A percentile compares a stretch with the other conserved stretches of the same genome.
These are phyloP conservation scores for Xerocomellus dryophilus DNA, from an alignment of 768 basidiomycete genomes.

Conservation along the genomic window DNA sequence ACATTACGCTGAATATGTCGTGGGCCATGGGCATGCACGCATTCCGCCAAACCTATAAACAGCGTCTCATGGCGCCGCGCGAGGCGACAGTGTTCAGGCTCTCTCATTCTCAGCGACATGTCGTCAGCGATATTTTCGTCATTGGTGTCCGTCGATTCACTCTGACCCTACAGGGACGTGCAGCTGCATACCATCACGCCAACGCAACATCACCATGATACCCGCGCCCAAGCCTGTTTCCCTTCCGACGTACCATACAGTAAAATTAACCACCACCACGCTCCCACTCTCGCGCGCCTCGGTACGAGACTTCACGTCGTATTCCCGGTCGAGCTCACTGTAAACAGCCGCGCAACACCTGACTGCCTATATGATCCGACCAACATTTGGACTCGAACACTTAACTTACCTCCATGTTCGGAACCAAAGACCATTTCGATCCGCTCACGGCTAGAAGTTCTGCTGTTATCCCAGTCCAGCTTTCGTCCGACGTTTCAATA, in stretches of 20 bases:
- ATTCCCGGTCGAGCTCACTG: slow-evolving; percentile 2
- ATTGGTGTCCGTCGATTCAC: slow-evolving; percentile 38
- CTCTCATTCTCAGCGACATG: slow-evolving; percentile 4
- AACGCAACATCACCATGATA: slow-evolving; percentile 68
- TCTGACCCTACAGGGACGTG: slow-evolving; percentile 71
- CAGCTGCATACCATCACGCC: slow-evolving; percentile 55
- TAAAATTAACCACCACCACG: slow-evolving; percentile 13
- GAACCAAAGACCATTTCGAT: slow-evolving; percentile 11
- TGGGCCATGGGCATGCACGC: no score
- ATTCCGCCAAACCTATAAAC: no score
- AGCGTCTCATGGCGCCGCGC: no score
- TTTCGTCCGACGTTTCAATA: not conserved
- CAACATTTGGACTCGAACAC: not conserved
- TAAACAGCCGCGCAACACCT: not conserved
- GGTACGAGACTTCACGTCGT: not conserved
- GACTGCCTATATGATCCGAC: slow-evolving; percentile 7
- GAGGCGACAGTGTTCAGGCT: no score
- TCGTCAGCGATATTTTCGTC: slow-evolving; percentile 3
- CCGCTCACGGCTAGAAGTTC: not conserved
- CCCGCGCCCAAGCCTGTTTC: slow-evolving; percentile 52
- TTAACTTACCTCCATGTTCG: slow-evolving; percentile 10
- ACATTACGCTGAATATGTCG: no score
- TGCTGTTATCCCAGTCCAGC: not conserved
- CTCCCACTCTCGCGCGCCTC: not conserved
- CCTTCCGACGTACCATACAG: not conserved